Percentiles rank a stretch among this genome's conserved stretches.
phyloP scores from a whole-genome alignment of 1,139 yeast genomes.

The Hansenula anomala region DNA sequence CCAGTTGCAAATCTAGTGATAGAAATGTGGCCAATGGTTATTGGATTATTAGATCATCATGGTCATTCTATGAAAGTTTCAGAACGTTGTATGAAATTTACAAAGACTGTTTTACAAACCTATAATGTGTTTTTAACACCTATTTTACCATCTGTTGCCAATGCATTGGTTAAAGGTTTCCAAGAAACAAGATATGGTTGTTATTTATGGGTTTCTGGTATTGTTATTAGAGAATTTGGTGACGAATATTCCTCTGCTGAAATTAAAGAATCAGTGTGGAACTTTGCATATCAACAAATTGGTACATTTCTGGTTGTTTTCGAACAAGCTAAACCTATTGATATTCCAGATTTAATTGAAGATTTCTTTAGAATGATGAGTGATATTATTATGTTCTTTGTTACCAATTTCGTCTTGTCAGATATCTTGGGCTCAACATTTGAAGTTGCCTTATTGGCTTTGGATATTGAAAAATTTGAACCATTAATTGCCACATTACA shows the following conservation, averaged over 20 bases:
- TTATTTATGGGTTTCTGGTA: constrained; percentile 87
- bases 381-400: constrained; percentile 77
- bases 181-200: constrained; percentile 69
- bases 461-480: constrained; percentile 61
- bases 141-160: constrained; percentile 60
- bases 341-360: constrained; percentile 73
- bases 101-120: constrained; percentile 64
- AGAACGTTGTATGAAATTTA: constrained; percentile 68
- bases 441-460: constrained; percentile 55
- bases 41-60: constrained; percentile 43
- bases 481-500: constrained; percentile 70
- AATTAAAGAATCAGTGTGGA: constrained; percentile 42
- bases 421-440: constrained; percentile 54
- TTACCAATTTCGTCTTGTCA: constrained; percentile 55
- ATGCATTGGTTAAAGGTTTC: constrained; percentile 63
- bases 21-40: constrained; percentile 57
- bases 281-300: constrained; percentile 43
- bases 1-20: constrained; percentile 58
- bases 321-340: constrained; percentile 27
- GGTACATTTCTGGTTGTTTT: constrained; percentile 35
- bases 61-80: constrained; percentile 58
- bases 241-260: constrained; percentile 42
- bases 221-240: constrained; percentile 72
- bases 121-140: constrained; percentile 61
- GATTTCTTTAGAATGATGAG: constrained; percentile 84